A percentile compares a stretch with the other conserved stretches of the same genome.
phyloP scores from a whole-genome alignment of 495 filamentous ascomycete species.

The Aspergillus saccharolyticus region DNA sequence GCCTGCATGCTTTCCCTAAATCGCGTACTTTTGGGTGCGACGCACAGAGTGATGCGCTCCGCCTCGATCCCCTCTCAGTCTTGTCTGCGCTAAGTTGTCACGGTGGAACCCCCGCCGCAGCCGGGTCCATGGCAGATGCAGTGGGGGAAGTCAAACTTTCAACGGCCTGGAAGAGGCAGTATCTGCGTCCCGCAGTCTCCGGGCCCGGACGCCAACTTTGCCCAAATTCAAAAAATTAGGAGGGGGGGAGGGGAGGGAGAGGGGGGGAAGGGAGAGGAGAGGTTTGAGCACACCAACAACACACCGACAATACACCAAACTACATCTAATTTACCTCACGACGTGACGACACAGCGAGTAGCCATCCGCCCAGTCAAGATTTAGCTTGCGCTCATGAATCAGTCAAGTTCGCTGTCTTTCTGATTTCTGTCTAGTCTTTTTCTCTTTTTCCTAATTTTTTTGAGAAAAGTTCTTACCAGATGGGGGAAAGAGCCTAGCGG shows the following conservation, averaged over 20 bases:
- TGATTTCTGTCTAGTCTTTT: not conserved
- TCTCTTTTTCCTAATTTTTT: too few species aligned
- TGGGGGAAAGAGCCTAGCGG: not conserved
- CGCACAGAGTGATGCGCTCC: conserved; percentile 1
- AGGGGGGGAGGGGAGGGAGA: not conserved
- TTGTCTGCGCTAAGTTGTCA: not conserved
- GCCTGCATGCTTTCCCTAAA: not conserved
- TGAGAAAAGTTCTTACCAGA: too few species aligned
- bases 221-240: not conserved
- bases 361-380: not conserved
- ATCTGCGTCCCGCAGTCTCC: conserved; percentile 3
- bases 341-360: not conserved
- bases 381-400: not conserved
- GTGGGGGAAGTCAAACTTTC: conserved; percentile 4
- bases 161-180: conserved; percentile 7
- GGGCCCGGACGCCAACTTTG: not conserved
- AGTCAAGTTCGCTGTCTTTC: not conserved
- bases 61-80: conserved; percentile 1
- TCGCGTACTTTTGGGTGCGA: conserved; percentile 4
- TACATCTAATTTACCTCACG: too few species aligned
- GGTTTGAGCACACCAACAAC: not conserved
- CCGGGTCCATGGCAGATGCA: conserved; percentile 2
- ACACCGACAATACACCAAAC: not conserved
- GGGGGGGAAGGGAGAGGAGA: not conserved
- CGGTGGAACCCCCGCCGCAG: not conserved